phyloP scores from a whole-genome alignment of 805 yeast genomes.

The Candida sonorensis region DNA sequence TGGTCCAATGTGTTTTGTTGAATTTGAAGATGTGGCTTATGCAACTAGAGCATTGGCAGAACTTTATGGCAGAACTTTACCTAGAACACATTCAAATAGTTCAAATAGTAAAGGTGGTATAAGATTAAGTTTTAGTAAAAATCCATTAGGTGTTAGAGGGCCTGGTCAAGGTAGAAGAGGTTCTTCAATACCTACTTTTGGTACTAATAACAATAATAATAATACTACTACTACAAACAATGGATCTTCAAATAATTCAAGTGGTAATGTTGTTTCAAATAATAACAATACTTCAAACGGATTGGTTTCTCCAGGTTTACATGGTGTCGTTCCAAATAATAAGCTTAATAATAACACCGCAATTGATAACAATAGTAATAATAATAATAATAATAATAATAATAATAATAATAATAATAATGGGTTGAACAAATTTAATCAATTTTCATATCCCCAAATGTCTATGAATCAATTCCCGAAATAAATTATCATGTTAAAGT shows the following conservation, averaged over 20 bases:
- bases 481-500: too few relatives aligned
- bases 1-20: constrained; percentile 99
- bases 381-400: too few relatives aligned
- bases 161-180: constrained; percentile 27
- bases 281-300: too few relatives aligned
- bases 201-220: background rate
- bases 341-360: too few relatives aligned
- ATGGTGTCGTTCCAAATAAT: constrained; percentile 4
- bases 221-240: constrained; percentile 5
- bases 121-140: constrained; percentile 87
- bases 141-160: constrained; percentile 95
- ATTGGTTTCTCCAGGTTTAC: too few relatives aligned
- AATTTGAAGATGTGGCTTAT: constrained; percentile 90
- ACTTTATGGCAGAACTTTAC: constrained; percentile 85
- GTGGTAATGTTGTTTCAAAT: constrained; percentile 2
- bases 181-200: constrained; percentile 12
- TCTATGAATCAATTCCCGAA: constrained; percentile 18
- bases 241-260: background rate
- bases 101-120: constrained; percentile 74
- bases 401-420: too few relatives aligned
- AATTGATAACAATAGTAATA: too few relatives aligned
- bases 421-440: too few relatives aligned
- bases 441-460: constrained; percentile 17
- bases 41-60: constrained; percentile 94
- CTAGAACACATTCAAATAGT: constrained; percentile 54